Base-by-base conservation (phyloP, 495 filamentous ascomycete species). In the Penicillium paradoxum region DNA sequence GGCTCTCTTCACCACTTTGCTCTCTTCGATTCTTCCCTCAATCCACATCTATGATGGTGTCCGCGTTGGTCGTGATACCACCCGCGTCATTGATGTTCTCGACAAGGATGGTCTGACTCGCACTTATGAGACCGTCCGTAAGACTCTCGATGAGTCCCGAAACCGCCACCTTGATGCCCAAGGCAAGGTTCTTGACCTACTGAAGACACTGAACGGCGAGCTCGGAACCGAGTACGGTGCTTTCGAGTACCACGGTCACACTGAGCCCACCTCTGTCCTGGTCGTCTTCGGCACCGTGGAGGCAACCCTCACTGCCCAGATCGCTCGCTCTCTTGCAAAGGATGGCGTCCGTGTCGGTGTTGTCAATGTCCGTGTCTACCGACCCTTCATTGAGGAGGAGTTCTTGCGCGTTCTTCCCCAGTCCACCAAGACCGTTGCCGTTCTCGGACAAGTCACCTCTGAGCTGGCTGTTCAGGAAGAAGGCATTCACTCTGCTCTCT, bases 1-100 rank as follows among this genome's bases (percentile, higher is more conserved):
- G 86, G 80, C 92, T 5, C 75, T 98, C 13, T 83, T 97, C 62
- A 80, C 93, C 8, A 97, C 91, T 1, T 68, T 97, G 13, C 73
- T 96, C 36, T 87, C 93, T 2, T 80, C 79, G 25, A 72, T 93
- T 15, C 64, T 95, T 45, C 93, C 93, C 6, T 89, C 88, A 0
- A 79, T 97, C 22, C 93, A 98, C 68, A 83, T 91, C 51, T 97
- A 93, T 61, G 93, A 98, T 66, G 93, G 93, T 40, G 82, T 98
- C 33, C 84, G 81, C 41, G 86, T 92, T 37, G 87, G 89, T 14
- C 75, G 91, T 24, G 93, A 97, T 72, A 91, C 88, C 10, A 81
- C 90, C 30, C 81, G 88, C 41, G 85, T 98, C 19, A 85, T 92
- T 38, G 93, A 97, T 65, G 82, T 88, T 3, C 75, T 97, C 27